A percentile compares a stretch with the other conserved stretches of the same genome.
Conservation (phyloP, 2,329 filamentous ascomycete genomes). For the Dryadomyces quercivorus region DNA sequence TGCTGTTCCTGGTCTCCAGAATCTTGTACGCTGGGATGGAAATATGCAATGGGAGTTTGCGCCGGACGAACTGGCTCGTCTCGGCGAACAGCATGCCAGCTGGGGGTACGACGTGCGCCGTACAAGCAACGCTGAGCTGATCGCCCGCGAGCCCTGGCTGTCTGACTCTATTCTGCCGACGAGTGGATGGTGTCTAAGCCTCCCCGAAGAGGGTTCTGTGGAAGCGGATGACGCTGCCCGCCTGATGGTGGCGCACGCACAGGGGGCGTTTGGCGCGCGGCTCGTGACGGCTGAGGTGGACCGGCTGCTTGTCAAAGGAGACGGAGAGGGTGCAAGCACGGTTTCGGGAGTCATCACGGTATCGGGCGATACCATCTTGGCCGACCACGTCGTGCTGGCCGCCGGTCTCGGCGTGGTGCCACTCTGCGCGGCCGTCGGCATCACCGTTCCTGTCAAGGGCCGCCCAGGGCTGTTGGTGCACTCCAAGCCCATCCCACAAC, state of each 20-base stretch:
- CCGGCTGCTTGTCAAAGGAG: not conserved
- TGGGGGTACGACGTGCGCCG: slow-evolving; percentile 18
- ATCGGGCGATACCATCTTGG: slow-evolving; percentile 7
- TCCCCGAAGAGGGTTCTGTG: slow-evolving; percentile 17
- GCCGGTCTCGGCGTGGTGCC: slow-evolving; percentile 17
- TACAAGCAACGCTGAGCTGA: slow-evolving; percentile 11
- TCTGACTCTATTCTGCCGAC: slow-evolving; percentile 9
- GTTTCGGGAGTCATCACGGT: slow-evolving; percentile 12
- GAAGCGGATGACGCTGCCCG: slow-evolving; percentile 17
- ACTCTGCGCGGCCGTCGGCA: slow-evolving; percentile 14
- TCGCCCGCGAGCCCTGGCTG: slow-evolving; percentile 11
- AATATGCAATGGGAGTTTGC: slow-evolving; percentile 11
- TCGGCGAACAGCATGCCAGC: slow-evolving; percentile 11
- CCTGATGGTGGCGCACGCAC: slow-evolving; percentile 9
- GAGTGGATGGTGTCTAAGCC: slow-evolving; percentile 12
- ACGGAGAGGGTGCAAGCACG: not conserved
- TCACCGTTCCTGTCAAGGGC: slow-evolving; percentile 14
- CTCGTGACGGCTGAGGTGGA: not conserved
- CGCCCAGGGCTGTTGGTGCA: slow-evolving; percentile 18
- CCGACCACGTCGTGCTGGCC: slow-evolving; percentile 19
- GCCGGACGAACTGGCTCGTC: slow-evolving; percentile 14
- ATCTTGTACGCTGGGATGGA: slow-evolving; percentile 15
- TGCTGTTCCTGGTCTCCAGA: slow-evolving; percentile 14
- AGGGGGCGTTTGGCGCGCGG: not conserved
- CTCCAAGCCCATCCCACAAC: slow-evolving; percentile 13